phyloP scores from a whole-genome alignment of 2,329 filamentous ascomycete genomes.

The Pleomassaria siparia region DNA sequence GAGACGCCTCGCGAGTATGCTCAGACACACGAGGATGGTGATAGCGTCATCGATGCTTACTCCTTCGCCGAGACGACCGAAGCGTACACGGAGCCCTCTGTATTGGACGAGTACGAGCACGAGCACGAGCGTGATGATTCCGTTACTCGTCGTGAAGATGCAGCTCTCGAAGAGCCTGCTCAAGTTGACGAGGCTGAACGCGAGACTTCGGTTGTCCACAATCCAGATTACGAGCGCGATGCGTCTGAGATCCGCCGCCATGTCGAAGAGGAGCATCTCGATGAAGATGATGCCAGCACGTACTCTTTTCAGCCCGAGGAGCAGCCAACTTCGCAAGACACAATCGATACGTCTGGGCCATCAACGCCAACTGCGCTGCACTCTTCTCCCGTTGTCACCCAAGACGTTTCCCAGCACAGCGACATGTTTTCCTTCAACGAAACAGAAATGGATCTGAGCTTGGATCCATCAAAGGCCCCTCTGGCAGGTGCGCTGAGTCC shows the following conservation, averaged over 20 bases:
- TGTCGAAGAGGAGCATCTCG: constrained; percentile 27
- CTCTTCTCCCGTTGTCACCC: constrained; percentile 29
- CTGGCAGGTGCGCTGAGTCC: constrained; percentile 32
- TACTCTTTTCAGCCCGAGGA: constrained; percentile 53
- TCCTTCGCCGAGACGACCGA: constrained; percentile 59
- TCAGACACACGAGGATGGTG: constrained; percentile 58
- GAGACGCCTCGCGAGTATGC: constrained; percentile 63
- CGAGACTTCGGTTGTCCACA: constrained; percentile 53
- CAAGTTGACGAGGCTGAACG: too few species aligned
- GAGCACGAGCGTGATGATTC: constrained; percentile 51
- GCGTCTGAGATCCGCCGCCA: constrained; percentile 58
- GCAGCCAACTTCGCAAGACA: constrained; percentile 37
- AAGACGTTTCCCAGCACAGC: constrained; percentile 36
- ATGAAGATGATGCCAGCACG: constrained; percentile 56
- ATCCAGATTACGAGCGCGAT: constrained; percentile 33
- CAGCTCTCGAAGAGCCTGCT: too few species aligned
- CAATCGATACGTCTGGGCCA: constrained; percentile 46
- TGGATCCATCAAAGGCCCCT: constrained; percentile 56
- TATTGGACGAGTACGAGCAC: constrained; percentile 32
- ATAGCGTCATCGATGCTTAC: constrained; percentile 60
- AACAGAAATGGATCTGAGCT: constrained; percentile 56
- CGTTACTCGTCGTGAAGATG: constrained; percentile 56
- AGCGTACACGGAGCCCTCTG: constrained; percentile 57
- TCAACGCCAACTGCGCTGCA: constrained; percentile 47
- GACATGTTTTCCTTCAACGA: constrained; percentile 54